Percentiles rank a stretch among this genome's conserved stretches.
Conservation (phyloP, 2,329 filamentous ascomycete species). For the Verticillium dahliae region DNA sequence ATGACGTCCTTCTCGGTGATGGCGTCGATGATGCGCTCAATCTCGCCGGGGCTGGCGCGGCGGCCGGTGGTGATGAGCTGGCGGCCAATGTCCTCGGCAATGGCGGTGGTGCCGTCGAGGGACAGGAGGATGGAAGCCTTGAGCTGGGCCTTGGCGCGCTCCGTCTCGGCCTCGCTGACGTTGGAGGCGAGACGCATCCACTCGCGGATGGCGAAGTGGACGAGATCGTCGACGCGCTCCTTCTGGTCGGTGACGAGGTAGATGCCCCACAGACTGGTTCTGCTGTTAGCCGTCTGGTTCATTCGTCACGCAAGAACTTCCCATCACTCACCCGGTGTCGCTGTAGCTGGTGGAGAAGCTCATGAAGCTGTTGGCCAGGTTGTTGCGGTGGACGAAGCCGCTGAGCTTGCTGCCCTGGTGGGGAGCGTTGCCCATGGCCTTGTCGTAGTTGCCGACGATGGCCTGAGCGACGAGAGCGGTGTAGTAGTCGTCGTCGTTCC, state of each 20-base stretch:
- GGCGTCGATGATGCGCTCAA: constrained; percentile 81
- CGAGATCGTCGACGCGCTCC: constrained; percentile 83
- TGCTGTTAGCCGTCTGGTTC: neutral
- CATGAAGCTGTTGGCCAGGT: constrained; percentile 99
- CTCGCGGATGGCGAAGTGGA: constrained; percentile 97
- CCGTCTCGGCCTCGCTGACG: constrained; percentile 84
- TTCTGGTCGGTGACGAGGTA: constrained; percentile 92
- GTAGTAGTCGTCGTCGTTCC: constrained; percentile 99
- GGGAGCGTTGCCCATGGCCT: constrained; percentile 93
- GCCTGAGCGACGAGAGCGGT: constrained; percentile 95
- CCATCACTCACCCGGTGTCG: constrained; percentile 79
- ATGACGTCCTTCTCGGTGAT: constrained; percentile 97
- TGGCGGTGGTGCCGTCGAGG: constrained; percentile 92
- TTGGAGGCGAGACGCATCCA: constrained; percentile 91
- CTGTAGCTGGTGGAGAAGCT: constrained; percentile 99
- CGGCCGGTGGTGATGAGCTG: constrained; percentile 97
- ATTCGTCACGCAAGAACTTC: neutral
- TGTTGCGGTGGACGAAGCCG: constrained; percentile 86
- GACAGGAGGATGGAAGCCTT: constrained; percentile 97
- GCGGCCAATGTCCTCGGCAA: constrained; percentile 96
- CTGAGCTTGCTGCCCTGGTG: constrained; percentile 98
- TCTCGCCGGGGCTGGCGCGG: constrained; percentile 84
- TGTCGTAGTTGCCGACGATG: constrained; percentile 99
- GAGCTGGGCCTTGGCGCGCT: constrained; percentile 98
- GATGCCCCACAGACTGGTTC: constrained; percentile 92